Evolutionary conservation across 2,329 filamentous ascomycete species (phyloP).

Genomic region (Aureobasidium sp.): DNA sequence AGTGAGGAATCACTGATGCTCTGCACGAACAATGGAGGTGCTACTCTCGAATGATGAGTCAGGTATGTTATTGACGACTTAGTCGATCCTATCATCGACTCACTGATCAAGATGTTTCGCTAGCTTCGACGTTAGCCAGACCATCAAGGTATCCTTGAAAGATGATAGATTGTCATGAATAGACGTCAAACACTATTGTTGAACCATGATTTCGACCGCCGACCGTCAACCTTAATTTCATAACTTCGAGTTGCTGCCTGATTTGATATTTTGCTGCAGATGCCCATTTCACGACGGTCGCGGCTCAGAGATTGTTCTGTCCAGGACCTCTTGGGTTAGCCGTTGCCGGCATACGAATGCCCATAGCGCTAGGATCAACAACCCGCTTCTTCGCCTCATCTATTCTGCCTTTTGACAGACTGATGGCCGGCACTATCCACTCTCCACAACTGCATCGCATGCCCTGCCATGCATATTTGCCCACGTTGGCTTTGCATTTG

Average conservation of each 20-base stretch:
- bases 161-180: background rate
- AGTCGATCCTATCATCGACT: too few species aligned
- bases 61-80: too few species aligned
- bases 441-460: slow-evolving; percentile 84
- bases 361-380: slow-evolving; percentile 22
- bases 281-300: background rate
- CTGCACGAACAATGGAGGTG: background rate
- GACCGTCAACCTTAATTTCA: too few species aligned
- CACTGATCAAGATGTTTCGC: background rate
- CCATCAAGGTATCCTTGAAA: background rate
- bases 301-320: slow-evolving; percentile 5
- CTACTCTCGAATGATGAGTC: too few species aligned
- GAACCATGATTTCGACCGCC: too few species aligned
- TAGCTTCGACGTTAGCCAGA: background rate
- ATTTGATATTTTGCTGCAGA: background rate
- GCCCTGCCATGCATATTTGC: slow-evolving; percentile 94
- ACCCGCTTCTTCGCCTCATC: slow-evolving; percentile 51
- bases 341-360: slow-evolving; percentile 30
- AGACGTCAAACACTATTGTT: background rate
- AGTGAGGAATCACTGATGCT: background rate
- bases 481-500: slow-evolving; percentile 75
- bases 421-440: slow-evolving; percentile 89
- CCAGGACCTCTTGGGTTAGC: slow-evolving; percentile 1
- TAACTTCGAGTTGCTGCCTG: background rate
- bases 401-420: slow-evolving; percentile 71